Base-by-base conservation (phyloP, 139 green algal species). In the Coccomyxa sp. region DNA sequence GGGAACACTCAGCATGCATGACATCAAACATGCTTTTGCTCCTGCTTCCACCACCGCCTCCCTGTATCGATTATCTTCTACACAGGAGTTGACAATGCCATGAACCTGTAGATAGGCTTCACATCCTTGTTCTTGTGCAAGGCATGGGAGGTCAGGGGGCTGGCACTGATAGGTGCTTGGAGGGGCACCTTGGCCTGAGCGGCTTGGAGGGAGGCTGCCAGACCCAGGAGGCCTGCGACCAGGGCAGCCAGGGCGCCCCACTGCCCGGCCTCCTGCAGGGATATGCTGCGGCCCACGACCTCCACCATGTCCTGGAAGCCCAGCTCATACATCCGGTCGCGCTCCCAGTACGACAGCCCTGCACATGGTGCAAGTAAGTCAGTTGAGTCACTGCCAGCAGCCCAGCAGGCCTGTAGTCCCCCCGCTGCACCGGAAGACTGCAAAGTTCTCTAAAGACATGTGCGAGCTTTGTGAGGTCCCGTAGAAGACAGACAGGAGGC, bases 241-340 rank as follows among this genome's bases (percentile, higher is more conserved):
- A 68, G 31, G 55, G 68, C 16, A 31, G 37, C 76, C 31, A 75
- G 39, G 10, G 75, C 55, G 33, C 36, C 44, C 75, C 75, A 80
- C 31, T 68, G 39, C 37, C 38, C 64, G 36, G 39, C 27, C 16
- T 75, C 64, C 36, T 37, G 39, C 12, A 75, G 24, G 35, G 76
- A 68, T 64, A 75, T 75, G 18, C 36, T 31, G 34, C 8, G 22
- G 16, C 35, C 64, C 68, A 70, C 38, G 54, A 75, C 22, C 22
- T 54, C n/a, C n/a, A 76, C 39, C 37, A 41, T 18, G 24, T 80
- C 75, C 39, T 64, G 64, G 22, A 55, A 35, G 36, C 69, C 69
- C 10, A 64, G 39, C 68, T 80, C 76, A 75, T 50, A 80, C n/a
- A 80, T 10, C 7, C 76, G 44, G 64, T 80, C 76, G 12, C 34